Conservation (phyloP, 345 rosid species). For the Draba incana region DNA sequence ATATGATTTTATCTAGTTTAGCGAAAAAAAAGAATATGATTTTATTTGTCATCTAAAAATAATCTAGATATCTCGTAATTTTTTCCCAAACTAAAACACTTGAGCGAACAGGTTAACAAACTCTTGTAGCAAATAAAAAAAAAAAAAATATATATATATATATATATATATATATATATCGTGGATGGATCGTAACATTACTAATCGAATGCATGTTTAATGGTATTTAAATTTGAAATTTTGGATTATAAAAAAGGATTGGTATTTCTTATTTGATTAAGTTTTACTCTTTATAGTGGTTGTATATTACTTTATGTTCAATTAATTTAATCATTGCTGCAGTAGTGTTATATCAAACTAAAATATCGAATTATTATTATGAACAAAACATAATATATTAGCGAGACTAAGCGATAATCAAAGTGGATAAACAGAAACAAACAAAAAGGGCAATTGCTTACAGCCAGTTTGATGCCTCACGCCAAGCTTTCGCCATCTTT, state of each 20-base stretch:
- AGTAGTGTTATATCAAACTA: not conserved
- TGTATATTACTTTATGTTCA: conserved; percentile 18
- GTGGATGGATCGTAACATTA: too few species aligned
- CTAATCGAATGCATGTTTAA: not conserved
- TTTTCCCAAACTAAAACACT: too few species aligned
- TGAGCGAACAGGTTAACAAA: too few species aligned
- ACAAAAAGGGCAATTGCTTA: conserved; percentile 28
- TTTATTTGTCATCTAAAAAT: too few species aligned
- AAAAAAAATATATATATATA: too few species aligned
- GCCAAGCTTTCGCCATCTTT: conserved; percentile 41
- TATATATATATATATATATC: too few species aligned
- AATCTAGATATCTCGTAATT: too few species aligned
- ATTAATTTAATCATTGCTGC: not conserved
- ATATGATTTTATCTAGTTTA: too few species aligned
- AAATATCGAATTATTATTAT: not conserved
- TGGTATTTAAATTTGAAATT: not conserved
- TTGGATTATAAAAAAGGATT: not conserved
- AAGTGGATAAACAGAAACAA: conserved; percentile 38
- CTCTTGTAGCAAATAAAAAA: too few species aligned
- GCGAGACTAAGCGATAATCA: conserved; percentile 17
- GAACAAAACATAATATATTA: not conserved
- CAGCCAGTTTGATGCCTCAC: conserved; percentile 44
- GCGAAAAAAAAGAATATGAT: too few species aligned
- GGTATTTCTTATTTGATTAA: not conserved
- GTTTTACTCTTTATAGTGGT: conserved; percentile 5